A percentile compares a stretch with the other conserved stretches of the same genome.
phyloP scores from a whole-genome alignment of 257 asterid species.

The Ajuga chamaepitys region DNA sequence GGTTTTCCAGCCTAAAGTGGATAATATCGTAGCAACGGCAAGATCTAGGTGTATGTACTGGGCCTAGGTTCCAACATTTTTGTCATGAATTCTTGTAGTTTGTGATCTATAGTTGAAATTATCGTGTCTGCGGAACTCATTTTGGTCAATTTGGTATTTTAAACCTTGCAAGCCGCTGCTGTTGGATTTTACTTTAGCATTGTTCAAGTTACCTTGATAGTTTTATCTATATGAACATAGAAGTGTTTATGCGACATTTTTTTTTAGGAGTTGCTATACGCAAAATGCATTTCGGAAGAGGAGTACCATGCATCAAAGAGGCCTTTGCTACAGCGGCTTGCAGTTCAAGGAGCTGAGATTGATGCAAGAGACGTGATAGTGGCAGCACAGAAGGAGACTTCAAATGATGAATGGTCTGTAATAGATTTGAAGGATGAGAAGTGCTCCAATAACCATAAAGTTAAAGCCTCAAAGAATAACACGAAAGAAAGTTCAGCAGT shows the following conservation, averaged over 20 bases:
- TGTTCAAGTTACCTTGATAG: too few species aligned
- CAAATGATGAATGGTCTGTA: conserved; percentile 74
- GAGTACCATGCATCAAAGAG: conserved; percentile 89
- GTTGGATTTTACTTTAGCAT: neutral
- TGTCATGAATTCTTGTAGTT: neutral
- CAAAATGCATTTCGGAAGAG: conserved; percentile 79
- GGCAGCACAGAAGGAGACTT: conserved; percentile 32
- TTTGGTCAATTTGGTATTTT: neutral
- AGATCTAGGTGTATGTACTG: neutral
- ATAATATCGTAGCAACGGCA: too few species aligned
- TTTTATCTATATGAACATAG: too few species aligned
- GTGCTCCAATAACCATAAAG: conserved; percentile 16
- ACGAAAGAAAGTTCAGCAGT: conserved; percentile 22
- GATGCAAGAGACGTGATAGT: conserved; percentile 60
- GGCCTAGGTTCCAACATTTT: neutral
- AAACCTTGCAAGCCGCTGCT: neutral
- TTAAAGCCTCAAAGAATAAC: conserved; percentile 24
- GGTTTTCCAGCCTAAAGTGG: too few species aligned
- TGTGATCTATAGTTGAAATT: neutral
- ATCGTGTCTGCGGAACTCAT: neutral
- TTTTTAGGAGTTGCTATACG: conserved; percentile 62
- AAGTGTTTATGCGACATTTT: neutral
- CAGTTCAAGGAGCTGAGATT: conserved; percentile 92
- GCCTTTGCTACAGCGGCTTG: conserved; percentile 84
- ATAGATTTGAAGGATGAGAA: conserved; percentile 71